Evolutionary conservation across 768 basidiomycete genomes (phyloP), one percentile per base, ranked within the genome.

Genomic region (Boletus pseudopeckii): DNA sequence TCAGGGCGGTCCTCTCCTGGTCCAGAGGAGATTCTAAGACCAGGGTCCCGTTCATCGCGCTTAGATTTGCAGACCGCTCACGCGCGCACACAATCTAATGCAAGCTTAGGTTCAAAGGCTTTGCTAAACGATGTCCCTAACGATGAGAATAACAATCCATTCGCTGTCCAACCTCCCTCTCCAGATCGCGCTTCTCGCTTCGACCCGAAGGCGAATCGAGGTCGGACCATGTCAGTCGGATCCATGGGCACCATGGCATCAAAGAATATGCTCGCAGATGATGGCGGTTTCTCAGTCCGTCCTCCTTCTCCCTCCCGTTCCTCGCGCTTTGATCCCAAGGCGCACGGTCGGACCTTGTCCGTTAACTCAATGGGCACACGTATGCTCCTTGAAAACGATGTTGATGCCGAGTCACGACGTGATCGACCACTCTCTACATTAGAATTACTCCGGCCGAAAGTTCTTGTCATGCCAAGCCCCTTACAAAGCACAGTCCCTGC

Each of bases 381-480:
- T 43, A 75, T 84, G 62, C 73, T 85, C 50, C 70, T 82, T 38
- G 84, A 85, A 44, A 77, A 82, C 55, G 83, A 82, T 52, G 76
- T 33, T 17, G 69, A 70, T 44, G 45, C 47, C 46, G 69, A 72
- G 45, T 63, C 58, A 2, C 60, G 59, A 61, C 50, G 75, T 74
- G 80, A 84, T 40, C 80, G 84, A 36, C 83, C 77, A 18, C 85
- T 83, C 63, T 91, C 90, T 10, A 87, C 88, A 13, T 59, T 86
- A 52, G 90, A 93, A 32, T 75, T 96, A 41, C 77, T 96, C 60
- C 80, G 93, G 20, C 94, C 94, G 1, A 93, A 93, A 68, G 79
- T 93, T n/a, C 84, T 97, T 42, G 84, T 97, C 56, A 96, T 97
- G 94, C 94, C 94, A 10, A 88, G 87, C 56, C 90, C 92, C 2